Percentiles rank a stretch among this genome's conserved stretches.
These are phyloP conservation scores for Talaromyces sp. DNA, from an alignment of 2,329 filamentous ascomycete species.

Conservation along the genomic window DNA sequence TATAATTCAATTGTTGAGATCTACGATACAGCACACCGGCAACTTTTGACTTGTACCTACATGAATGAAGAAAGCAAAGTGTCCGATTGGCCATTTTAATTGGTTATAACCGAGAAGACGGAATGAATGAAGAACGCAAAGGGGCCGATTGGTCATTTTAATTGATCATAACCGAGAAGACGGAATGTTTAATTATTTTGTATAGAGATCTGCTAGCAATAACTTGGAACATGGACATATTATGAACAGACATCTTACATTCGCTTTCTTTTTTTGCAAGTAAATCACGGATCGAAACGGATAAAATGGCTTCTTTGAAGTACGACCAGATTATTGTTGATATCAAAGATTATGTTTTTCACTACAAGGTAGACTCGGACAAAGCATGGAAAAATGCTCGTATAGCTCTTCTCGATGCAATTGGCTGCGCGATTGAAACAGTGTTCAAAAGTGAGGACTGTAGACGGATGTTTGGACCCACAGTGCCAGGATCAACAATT, in stretches of 20 bases:
- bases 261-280: neutral
- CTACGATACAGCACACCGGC: neutral
- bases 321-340: neutral
- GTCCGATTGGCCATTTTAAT: neutral
- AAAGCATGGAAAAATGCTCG: neutral
- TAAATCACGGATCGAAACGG: neutral
- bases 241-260: neutral
- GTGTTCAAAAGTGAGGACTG: neutral
- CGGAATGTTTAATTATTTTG: neutral
- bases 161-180: neutral
- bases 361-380: neutral
- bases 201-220: neutral
- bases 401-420: neutral
- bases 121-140: neutral
- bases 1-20: neutral
- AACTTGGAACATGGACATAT: neutral
- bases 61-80: neutral
- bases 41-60: neutral
- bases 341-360: neutral
- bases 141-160: neutral
- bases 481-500: constrained; percentile 17
- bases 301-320: neutral
- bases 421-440: neutral
- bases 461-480: neutral
- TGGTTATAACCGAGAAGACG: neutral